These are phyloP conservation scores for Cyclocybe aegerita DNA, from an alignment of 768 basidiomycete species.

Conservation along the genomic window DNA sequence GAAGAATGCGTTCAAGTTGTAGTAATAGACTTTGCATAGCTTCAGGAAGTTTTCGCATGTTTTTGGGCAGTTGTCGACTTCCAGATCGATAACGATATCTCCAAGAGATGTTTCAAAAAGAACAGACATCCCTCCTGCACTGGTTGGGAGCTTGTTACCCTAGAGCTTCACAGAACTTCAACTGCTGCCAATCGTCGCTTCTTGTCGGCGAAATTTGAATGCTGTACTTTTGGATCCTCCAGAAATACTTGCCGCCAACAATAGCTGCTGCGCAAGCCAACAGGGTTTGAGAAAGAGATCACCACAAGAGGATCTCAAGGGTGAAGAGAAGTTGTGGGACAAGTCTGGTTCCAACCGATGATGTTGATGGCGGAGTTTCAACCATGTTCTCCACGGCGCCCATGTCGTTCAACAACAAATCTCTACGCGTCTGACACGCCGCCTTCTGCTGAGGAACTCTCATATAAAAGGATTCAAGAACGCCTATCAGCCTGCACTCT, in stretches of 20 bases:
- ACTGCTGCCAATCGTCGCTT: no score
- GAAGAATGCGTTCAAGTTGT: constrained; percentile 97
- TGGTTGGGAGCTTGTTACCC: background rate
- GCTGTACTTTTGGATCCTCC: no score
- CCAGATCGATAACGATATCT: constrained; percentile 95
- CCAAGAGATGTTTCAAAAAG: constrained; percentile 96
- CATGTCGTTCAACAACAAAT: background rate
- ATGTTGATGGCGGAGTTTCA: background rate
- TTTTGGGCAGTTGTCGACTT: constrained; percentile 86
- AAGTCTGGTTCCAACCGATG: background rate
- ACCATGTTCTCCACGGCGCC: background rate
- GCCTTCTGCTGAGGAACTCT: no score
- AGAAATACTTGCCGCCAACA: no score
- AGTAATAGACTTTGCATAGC: constrained; percentile 95
- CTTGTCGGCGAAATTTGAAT: no score
- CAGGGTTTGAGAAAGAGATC: no score
- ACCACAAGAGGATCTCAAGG: background rate
- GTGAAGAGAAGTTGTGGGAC: background rate
- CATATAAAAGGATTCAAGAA: no score
- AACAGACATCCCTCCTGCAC: constrained; percentile 70
- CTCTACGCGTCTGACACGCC: background rate
- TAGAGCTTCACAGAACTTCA: background rate
- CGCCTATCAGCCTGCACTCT: no score
- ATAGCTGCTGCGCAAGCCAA: no score
- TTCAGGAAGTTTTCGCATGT: constrained; percentile 97